Evolutionary conservation across 192 early-diverging fungal species (phyloP).

Genomic region (Backusella mclennaniae): DNA sequence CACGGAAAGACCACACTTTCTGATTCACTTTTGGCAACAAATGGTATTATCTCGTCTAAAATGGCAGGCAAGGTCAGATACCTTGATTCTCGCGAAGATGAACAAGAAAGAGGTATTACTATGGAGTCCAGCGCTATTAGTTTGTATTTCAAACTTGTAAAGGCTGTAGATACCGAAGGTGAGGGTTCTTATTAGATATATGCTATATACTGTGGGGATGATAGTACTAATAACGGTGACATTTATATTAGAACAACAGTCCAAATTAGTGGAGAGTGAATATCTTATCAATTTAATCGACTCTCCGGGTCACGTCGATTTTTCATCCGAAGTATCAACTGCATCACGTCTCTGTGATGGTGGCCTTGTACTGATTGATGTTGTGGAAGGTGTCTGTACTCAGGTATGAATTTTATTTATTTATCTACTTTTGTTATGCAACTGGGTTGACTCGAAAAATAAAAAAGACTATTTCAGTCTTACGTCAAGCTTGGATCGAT

Average conservation of each 20-base stretch:
- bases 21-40: constrained; percentile 93
- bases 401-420: constrained; percentile 53
- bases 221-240: not conserved
- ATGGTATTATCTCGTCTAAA: constrained; percentile 96
- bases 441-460: not conserved
- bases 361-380: constrained; percentile 93
- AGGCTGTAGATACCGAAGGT: constrained; percentile 24
- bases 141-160: constrained; percentile 81
- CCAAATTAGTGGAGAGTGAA: constrained; percentile 48
- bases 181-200: constrained; percentile 11
- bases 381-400: constrained; percentile 98
- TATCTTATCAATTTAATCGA: constrained; percentile 98
- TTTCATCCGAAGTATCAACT: constrained; percentile 98
- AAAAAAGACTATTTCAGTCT: constrained; percentile 85
- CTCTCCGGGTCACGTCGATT: constrained; percentile 98
- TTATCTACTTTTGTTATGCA: not conserved
- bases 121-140: constrained; percentile 98
- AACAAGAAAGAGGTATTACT: constrained; percentile 97
- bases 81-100: constrained; percentile 94
- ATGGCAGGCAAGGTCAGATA: constrained; percentile 95
- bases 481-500: constrained; percentile 93
- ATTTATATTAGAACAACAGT: not conserved
- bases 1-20: constrained; percentile 98
- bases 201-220: too few species aligned
- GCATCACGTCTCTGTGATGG: constrained; percentile 97